These are phyloP conservation scores for Scedosporium aurantiacum DNA, from an alignment of 2,329 filamentous ascomycete species.

Conservation along the genomic window DNA sequence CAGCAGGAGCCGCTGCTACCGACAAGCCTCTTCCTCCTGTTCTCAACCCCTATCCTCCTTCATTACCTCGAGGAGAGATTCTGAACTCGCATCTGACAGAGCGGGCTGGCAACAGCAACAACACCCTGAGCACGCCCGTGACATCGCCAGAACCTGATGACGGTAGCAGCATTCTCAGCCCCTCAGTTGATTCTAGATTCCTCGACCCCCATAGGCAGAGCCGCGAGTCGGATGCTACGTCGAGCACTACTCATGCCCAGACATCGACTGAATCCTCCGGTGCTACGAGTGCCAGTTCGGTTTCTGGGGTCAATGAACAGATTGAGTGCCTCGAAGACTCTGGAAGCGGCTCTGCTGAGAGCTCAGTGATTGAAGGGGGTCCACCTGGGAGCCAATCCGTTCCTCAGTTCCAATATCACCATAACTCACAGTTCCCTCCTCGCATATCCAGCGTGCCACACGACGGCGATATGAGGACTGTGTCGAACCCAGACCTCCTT, in stretches of 20 bases:
- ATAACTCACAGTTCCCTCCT: constrained; percentile 38
- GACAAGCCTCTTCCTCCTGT: background rate
- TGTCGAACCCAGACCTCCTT: constrained; percentile 39
- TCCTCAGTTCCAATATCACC: constrained; percentile 52
- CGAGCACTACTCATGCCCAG: constrained; percentile 36
- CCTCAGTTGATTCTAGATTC: constrained; percentile 19
- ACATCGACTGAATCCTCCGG: constrained; percentile 41
- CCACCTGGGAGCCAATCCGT: constrained; percentile 32
- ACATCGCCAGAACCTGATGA: constrained; percentile 15
- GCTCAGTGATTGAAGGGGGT: constrained; percentile 37
- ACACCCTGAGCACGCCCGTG: background rate
- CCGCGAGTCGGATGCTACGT: constrained; percentile 40
- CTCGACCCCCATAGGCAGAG: constrained; percentile 35
- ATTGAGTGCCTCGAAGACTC: constrained; percentile 30
- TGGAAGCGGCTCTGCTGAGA: constrained; percentile 30
- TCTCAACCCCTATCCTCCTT: background rate
- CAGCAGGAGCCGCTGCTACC: background rate
- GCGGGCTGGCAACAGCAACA: background rate
- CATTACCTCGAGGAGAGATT: background rate
- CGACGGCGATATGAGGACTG: constrained; percentile 28
- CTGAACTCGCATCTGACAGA: background rate
- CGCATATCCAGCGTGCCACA: constrained; percentile 31
- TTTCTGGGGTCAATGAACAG: constrained; percentile 38
- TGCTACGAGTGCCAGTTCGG: constrained; percentile 44
- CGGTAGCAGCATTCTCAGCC: constrained; percentile 21